phyloP scores from a whole-genome alignment of 23 red algal genomes.

The Agarophyton chilense region DNA sequence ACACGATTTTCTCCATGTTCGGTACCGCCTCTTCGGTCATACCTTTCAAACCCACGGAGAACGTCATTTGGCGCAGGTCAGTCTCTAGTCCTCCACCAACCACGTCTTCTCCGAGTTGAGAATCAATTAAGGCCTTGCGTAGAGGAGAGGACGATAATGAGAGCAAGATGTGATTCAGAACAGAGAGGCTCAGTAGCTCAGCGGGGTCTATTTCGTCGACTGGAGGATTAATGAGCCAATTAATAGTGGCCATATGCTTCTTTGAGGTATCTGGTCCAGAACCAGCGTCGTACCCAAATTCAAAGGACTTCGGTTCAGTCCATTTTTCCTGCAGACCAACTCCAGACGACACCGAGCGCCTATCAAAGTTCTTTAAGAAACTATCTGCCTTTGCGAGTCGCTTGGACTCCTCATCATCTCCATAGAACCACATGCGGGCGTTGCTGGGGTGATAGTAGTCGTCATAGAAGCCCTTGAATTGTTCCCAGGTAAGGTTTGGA shows the following conservation, averaged over 20 bases:
- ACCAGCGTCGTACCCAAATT: slow-evolving; percentile 83
- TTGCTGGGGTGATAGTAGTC: slow-evolving; percentile 94
- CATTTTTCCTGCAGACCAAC: slow-evolving; percentile 78
- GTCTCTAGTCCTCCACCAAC: slow-evolving; percentile 90
- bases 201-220: slow-evolving; percentile 65
- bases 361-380: slow-evolving; percentile 78
- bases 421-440: slow-evolving; percentile 97
- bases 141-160: slow-evolving; percentile 80
- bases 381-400: slow-evolving; percentile 80
- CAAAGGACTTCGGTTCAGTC: slow-evolving; percentile 63
- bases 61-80: slow-evolving; percentile 88
- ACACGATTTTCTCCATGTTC: slow-evolving; percentile 77
- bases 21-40: slow-evolving; percentile 54
- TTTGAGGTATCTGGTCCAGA: slow-evolving; percentile 59
- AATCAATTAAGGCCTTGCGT: slow-evolving; percentile 92
- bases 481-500: slow-evolving; percentile 92
- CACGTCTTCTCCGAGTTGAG: slow-evolving; percentile 92
- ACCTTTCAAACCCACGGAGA: slow-evolving; percentile 94
- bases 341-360: slow-evolving; percentile 32
- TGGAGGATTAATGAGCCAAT: slow-evolving; percentile 81
- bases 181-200: slow-evolving; percentile 63
- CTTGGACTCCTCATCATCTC: slow-evolving; percentile 94
- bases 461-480: slow-evolving; percentile 90
- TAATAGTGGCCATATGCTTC: slow-evolving; percentile 96
- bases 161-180: slow-evolving; percentile 85